A percentile compares a stretch with the other conserved stretches of the same genome.
phyloP scores from a whole-genome alignment of 805 yeast species.

The Metahyphopichia silvanorum region DNA sequence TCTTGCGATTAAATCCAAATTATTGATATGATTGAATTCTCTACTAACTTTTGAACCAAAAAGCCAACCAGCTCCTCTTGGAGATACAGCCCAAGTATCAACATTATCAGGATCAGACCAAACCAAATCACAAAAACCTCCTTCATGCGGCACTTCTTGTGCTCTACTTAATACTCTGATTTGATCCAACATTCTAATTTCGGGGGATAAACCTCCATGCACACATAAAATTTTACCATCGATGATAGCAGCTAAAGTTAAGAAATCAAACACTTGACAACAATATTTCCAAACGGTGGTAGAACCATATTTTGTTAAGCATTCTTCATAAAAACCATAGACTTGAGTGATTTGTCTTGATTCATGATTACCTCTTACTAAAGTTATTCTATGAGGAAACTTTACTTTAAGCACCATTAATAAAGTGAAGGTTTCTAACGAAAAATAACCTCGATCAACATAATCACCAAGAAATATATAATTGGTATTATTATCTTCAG shows the following conservation, averaged over 20 bases:
- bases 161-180: slow-evolving; percentile 92
- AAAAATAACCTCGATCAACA: slow-evolving; percentile 96
- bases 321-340: slow-evolving; percentile 96
- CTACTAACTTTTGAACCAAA: slow-evolving; percentile 93
- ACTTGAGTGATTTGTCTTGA: slow-evolving; percentile 98
- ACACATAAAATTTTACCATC: slow-evolving; percentile 94
- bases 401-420: slow-evolving; percentile 91
- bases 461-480: slow-evolving; percentile 93
- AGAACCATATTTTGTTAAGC: slow-evolving; percentile 87
- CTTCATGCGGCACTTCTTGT: slow-evolving; percentile 98
- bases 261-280: slow-evolving; percentile 92
- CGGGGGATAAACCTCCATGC: slow-evolving; percentile 97
- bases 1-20: slow-evolving; percentile 82
- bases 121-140: slow-evolving; percentile 95
- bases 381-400: slow-evolving; percentile 78
- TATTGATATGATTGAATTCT: slow-evolving; percentile 94
- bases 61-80: slow-evolving; percentile 98
- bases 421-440: slow-evolving; percentile 89
- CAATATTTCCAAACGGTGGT: slow-evolving; percentile 96
- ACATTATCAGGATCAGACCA: slow-evolving; percentile 99
- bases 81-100: slow-evolving; percentile 97
- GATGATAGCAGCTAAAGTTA: slow-evolving; percentile 91
- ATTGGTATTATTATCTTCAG: slow-evolving; percentile 56
- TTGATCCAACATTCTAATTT: slow-evolving; percentile 95
- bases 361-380: slow-evolving; percentile 97